Percentiles rank a stretch among this genome's conserved stretches.
phyloP scores from a whole-genome alignment of 2,329 filamentous ascomycete genomes.

The Nemania abortiva region DNA sequence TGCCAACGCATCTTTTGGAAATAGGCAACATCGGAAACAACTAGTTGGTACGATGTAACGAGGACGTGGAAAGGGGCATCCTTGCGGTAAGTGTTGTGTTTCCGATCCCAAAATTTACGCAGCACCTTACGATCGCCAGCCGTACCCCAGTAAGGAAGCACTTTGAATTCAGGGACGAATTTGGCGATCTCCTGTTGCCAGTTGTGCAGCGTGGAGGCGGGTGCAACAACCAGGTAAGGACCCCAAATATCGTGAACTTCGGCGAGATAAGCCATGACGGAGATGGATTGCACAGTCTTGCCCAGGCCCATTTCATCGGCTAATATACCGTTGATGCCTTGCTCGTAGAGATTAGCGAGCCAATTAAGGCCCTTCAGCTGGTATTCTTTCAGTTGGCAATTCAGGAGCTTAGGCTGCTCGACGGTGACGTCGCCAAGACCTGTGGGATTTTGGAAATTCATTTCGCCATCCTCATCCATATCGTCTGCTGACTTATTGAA shows the following conservation, averaged over 20 bases:
- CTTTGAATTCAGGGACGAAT: slow-evolving; percentile 95
- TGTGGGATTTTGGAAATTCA: slow-evolving; percentile 99
- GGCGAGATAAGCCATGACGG: slow-evolving; percentile 98
- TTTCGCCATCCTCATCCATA: slow-evolving; percentile 91
- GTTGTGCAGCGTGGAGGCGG: slow-evolving; percentile 96
- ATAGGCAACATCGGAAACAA: slow-evolving; percentile 95
- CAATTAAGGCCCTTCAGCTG: slow-evolving; percentile 99
- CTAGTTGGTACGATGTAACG: slow-evolving; percentile 96
- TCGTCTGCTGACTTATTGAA: slow-evolving; percentile 84
- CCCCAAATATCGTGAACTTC: slow-evolving; percentile 99
- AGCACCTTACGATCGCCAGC: slow-evolving; percentile 94
- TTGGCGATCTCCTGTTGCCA: slow-evolving; percentile 98
- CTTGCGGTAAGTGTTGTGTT: slow-evolving; percentile 93
- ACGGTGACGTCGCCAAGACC: slow-evolving; percentile 95
- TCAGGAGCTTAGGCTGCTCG: slow-evolving; percentile 92
- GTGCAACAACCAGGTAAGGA: slow-evolving; percentile 95
- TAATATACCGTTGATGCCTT: slow-evolving; percentile 98
- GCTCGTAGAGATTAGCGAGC: slow-evolving; percentile 98
- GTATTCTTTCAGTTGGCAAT: slow-evolving; percentile 96
- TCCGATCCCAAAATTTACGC: slow-evolving; percentile 98
- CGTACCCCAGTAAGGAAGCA: slow-evolving; percentile 96
- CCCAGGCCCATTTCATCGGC: slow-evolving; percentile 99
- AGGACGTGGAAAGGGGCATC: slow-evolving; percentile 96
- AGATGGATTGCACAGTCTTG: slow-evolving; percentile 98
- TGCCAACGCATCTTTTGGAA: slow-evolving; percentile 99